Conservation (phyloP, 345 rosid species). For the Sisymbrium irio region DNA sequence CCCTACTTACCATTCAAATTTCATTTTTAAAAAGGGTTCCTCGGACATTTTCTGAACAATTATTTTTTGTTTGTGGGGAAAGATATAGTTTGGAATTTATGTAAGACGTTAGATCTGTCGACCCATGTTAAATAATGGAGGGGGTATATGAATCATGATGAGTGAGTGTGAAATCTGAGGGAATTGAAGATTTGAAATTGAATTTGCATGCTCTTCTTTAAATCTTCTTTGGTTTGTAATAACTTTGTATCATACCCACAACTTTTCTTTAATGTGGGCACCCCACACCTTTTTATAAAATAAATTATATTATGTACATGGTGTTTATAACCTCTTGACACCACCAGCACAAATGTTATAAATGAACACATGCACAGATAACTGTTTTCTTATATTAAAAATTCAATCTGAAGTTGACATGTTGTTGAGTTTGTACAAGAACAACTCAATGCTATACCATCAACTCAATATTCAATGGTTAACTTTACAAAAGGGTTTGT, state of each 20-base stretch:
- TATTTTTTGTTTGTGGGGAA: background rate
- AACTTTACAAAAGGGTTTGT: background rate
- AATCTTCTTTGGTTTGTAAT: too few relatives aligned
- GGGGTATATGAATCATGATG: too few relatives aligned
- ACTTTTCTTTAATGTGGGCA: slow-evolving; percentile 5
- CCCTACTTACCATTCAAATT: background rate
- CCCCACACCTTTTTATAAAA: background rate
- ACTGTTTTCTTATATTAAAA: background rate
- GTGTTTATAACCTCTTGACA: slow-evolving; percentile 16
- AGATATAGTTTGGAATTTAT: slow-evolving; percentile 15
- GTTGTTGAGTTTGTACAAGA: background rate
- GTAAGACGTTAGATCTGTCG: slow-evolving; percentile 12
- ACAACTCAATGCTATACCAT: background rate
- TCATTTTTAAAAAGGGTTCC: background rate
- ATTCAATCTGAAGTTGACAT: background rate
- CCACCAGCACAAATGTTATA: slow-evolving; percentile 12
- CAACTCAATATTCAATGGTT: too few relatives aligned
- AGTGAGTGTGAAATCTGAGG: too few relatives aligned
- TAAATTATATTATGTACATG: background rate
- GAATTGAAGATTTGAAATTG: too few relatives aligned
- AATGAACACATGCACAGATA: slow-evolving; percentile 10
- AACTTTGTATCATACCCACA: slow-evolving; percentile 18
- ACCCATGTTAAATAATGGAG: slow-evolving; percentile 23
- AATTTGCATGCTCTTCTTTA: too few relatives aligned
- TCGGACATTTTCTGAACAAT: background rate